phyloP scores from a whole-genome alignment of 116 monocot genomes.

The Iris pallida region DNA sequence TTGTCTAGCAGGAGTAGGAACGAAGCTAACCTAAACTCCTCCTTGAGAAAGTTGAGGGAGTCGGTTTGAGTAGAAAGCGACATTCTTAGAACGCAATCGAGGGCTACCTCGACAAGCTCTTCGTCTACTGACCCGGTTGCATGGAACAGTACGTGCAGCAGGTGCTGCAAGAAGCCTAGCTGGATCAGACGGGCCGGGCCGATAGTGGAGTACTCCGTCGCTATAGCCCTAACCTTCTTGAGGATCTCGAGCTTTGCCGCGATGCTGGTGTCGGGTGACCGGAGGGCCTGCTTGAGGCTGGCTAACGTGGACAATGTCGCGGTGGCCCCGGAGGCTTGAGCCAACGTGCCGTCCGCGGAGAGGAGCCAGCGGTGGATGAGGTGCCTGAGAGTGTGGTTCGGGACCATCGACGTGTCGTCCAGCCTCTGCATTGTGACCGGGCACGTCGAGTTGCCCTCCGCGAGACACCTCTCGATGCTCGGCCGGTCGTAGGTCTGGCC shows the following conservation, averaged over 20 bases:
- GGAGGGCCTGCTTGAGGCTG: slow-evolving; percentile 36
- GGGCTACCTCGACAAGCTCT: not conserved
- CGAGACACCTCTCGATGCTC: slow-evolving; percentile 69
- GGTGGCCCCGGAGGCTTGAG: slow-evolving; percentile 2
- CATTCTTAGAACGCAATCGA: not conserved
- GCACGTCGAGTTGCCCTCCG: slow-evolving; percentile 65
- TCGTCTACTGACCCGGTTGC: not conserved
- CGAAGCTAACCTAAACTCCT: not conserved
- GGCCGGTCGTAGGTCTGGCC: slow-evolving; percentile 80
- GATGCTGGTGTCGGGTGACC: not conserved
- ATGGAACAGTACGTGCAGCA: slow-evolving; percentile 48
- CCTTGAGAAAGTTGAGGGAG: not conserved
- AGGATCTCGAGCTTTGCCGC: slow-evolving; percentile 31
- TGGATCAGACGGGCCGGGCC: slow-evolving; percentile 43
- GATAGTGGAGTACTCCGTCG: slow-evolving; percentile 52
- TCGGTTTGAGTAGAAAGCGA: not conserved
- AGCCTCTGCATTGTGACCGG: slow-evolving; percentile 88
- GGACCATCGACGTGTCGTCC: slow-evolving; percentile 51
- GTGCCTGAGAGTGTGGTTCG: slow-evolving; percentile 74
- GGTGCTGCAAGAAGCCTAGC: slow-evolving; percentile 44
- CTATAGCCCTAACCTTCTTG: slow-evolving; percentile 39
- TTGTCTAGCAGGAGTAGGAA: not conserved
- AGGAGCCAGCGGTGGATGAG: slow-evolving; percentile 81
- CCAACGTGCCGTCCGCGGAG: slow-evolving; percentile 2
- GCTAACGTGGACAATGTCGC: slow-evolving; percentile 23